Base-by-base conservation (phyloP, 1,139 yeast genomes). In the Candida sp. region DNA sequence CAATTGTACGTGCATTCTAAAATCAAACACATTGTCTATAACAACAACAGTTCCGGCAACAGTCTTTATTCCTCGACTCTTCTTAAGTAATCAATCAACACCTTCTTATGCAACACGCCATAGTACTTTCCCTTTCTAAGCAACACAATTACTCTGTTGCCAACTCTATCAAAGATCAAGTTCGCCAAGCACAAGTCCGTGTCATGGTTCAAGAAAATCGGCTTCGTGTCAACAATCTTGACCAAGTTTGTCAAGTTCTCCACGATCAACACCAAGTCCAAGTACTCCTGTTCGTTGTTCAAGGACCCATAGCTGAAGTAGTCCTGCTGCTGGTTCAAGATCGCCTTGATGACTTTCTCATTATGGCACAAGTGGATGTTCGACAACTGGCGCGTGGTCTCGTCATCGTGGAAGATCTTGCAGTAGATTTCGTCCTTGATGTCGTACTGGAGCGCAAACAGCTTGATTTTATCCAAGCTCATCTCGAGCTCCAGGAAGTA, bases 51-150 rank as follows among this genome's bases (percentile, higher is more conserved):
- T 17, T 28, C 43, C 12, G 28, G 28, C 5, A 9, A 40, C n/a
- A 27, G 43, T 28, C 33, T n/a, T 28, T 22, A 45, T 17, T 46
- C 48, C 9, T 31, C 40, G 17, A 17, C 17, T 39, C 68, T 59
- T 51, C 77, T 62, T 50, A 72, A 64, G 55, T 65, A 80, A 52
- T 83, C 85, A 49, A 83, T 78, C 57, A 82, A 78, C 44, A 75
- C 75, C 63, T 84, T 84, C 60, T 83, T 82, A 60, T 84, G 86
- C 55, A 84, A 66, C 3, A 83, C 72, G 0, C 87, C 87, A 53
- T 74, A 73, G 60, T 76, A 83, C 52, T 67, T 65, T 7, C 86
- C 87, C 37, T 78, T 70, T 48, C 73, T 72, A n/a, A 77, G 62
- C 32, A 83, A 73, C 26, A 83, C 81, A 33, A 84, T 72, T 12